Evolutionary conservation across 345 rosid species (phyloP), one percentile per base, ranked within the genome.

Genomic region (Kandelia obovata): DNA sequence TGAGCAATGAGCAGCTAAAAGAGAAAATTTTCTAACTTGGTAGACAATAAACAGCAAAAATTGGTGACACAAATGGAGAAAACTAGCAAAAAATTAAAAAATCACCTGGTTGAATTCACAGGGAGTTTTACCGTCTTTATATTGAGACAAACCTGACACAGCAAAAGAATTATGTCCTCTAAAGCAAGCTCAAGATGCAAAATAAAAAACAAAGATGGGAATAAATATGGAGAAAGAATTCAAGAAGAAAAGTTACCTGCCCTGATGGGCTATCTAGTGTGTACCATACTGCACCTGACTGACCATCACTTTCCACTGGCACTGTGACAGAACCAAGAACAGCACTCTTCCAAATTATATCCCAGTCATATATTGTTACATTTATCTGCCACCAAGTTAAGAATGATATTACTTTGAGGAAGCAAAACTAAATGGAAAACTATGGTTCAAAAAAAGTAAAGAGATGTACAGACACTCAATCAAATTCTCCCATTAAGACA

Each of bases 351-450:
- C 99, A 95, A 74, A 95, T 89, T 70, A 95, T 92, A 80, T 95
- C 99, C 99, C 99, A 95, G 70, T 95, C 99, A 83, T 92, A 92
- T 83, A 95, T 92, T 47, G 98, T 90, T 63, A 92, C 96, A 73
- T 79, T 89, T 71, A 95, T 95, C 99, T 95, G 89, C 47, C 62
- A 69, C 6, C 62, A 23, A 66, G 62, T 53, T 63, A 37, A 32
- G 46, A 43, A 55, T 61, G 19, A 56, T n/a, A 61, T 67, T 61
- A 71, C 55, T 58, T 43, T 47, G 35, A 53, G 6, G 25, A 5
- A 8, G 7, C 5, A 53, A 63, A 37, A 70, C 47, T 46, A 61
- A 32, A 19, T 19, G 31, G 5, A 13, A 32, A 17, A 16, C 19
- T 27, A 56, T 3, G 10, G 59, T 25, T 21, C 30, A 55, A 15